A percentile compares a stretch with the other conserved stretches of the same genome.
Evolutionary conservation across 2,329 filamentous ascomycete genomes (phyloP).

Genomic region (Periconia macrospinosa): DNA sequence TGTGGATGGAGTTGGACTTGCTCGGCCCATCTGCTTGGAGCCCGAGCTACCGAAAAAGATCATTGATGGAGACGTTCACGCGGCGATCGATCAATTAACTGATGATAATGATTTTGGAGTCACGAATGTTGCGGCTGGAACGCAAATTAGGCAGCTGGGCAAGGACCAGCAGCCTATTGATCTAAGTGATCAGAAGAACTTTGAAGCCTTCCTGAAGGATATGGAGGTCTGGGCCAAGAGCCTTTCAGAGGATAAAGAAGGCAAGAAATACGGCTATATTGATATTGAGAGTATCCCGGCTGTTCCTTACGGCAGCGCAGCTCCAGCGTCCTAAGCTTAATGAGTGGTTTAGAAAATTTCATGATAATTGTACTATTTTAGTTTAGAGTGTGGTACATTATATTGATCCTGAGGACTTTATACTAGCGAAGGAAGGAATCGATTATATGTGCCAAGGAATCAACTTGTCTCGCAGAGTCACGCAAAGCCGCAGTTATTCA

Average conservation of each 20-base stretch:
- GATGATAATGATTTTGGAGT: conserved; percentile 58
- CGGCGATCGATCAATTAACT: conserved; percentile 52
- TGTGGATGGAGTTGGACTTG: conserved; percentile 64
- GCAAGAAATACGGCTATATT: conserved; percentile 49
- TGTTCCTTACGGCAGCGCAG: conserved; percentile 41
- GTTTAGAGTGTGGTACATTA: too few relatives aligned
- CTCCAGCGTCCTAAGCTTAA: not conserved
- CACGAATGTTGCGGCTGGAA: conserved; percentile 51
- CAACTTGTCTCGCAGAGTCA: too few relatives aligned
- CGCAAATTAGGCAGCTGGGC: conserved; percentile 57
- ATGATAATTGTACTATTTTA: too few relatives aligned
- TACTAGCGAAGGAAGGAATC: too few relatives aligned
- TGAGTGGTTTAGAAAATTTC: too few relatives aligned
- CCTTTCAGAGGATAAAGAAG: conserved; percentile 43
- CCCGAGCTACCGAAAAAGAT: conserved; percentile 50
- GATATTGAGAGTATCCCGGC: conserved; percentile 44
- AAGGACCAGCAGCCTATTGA: conserved; percentile 59
- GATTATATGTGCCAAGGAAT: too few relatives aligned
- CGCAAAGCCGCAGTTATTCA: too few relatives aligned
- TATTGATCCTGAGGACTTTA: too few relatives aligned
- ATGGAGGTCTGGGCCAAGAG: conserved; percentile 49
- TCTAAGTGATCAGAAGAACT: conserved; percentile 51
- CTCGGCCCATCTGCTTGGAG: conserved; percentile 57
- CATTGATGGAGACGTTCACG: conserved; percentile 45
- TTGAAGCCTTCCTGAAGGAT: conserved; percentile 53